Percentiles rank a stretch among this genome's conserved stretches.
Evolutionary conservation across 768 basidiomycete genomes (phyloP).

Genomic region (Termitomyces sp.): DNA sequence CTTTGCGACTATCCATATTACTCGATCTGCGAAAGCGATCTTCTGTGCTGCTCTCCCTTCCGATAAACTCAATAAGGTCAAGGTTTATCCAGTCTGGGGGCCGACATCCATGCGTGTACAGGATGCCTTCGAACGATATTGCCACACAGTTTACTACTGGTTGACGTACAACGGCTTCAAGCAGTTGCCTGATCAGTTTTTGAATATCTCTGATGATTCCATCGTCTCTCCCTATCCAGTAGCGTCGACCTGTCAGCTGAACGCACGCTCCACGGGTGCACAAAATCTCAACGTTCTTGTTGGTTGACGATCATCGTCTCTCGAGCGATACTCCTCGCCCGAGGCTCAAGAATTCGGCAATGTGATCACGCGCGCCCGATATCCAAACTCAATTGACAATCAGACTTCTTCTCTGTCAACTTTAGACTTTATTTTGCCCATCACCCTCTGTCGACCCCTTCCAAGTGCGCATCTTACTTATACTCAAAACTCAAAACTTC

Average conservation of each 20-base stretch:
- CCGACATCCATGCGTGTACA: not conserved
- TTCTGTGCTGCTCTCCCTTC: not conserved
- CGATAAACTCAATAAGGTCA: slow-evolving; percentile 11
- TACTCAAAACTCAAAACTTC: slow-evolving; percentile 1
- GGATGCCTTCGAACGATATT: slow-evolving; percentile 6
- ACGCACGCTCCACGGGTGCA: not conserved
- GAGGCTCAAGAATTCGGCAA: not conserved
- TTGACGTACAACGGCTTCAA: slow-evolving; percentile 5
- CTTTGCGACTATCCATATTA: not conserved
- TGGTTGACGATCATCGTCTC: not conserved
- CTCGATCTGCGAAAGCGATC: not conserved
- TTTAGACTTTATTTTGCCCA: not conserved
- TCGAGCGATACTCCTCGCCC: not conserved
- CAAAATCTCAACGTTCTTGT: not conserved
- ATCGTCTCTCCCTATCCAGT: not conserved
- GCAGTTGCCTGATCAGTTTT: not conserved
- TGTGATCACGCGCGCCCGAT: not conserved
- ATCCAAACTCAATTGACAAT: not conserved
- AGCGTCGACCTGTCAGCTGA: not conserved
- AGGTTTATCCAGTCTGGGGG: not conserved
- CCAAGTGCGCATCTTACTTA: not conserved
- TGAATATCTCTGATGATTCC: not conserved
- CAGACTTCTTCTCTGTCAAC: slow-evolving; percentile 4
- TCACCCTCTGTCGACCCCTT: not conserved
- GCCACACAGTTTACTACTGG: slow-evolving; percentile 1